phyloP scores from a whole-genome alignment of 2,329 filamentous ascomycete genomes.

The Fusarium dlaminii region DNA sequence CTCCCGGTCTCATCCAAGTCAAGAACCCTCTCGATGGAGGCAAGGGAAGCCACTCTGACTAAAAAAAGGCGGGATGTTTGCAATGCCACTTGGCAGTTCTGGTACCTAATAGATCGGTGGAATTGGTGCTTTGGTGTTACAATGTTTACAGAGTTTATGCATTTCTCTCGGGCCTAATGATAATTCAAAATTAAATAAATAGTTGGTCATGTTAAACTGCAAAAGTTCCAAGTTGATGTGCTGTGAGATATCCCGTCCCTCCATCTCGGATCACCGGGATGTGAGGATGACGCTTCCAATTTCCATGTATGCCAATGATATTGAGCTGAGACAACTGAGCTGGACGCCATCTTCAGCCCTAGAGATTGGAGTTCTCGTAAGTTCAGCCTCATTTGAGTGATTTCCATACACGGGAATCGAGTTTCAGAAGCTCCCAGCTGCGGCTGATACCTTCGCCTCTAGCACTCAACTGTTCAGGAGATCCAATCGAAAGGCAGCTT shows the following conservation, averaged over 20 bases:
- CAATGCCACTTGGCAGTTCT: neutral
- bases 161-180: neutral
- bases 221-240: neutral
- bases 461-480: neutral
- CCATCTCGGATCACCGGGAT: constrained; percentile 10
- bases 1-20: constrained; percentile 48
- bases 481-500: neutral
- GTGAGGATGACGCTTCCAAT: neutral
- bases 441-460: neutral
- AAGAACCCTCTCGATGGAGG: constrained; percentile 11
- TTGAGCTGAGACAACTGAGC: neutral
- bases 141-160: neutral
- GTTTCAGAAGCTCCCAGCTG: neutral
- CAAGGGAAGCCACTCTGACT: neutral
- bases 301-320: neutral
- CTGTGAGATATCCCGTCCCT: constrained; percentile 21
- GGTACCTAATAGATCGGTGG: neutral
- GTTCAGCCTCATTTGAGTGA: neutral
- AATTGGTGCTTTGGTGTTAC: neutral
- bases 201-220: neutral
- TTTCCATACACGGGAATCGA: neutral
- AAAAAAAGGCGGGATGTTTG: neutral
- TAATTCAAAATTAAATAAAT: neutral
- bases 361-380: neutral
- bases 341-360: neutral